Base-by-base conservation (phyloP, 1,284 basidiomycete species). In the Gomphus sp. region DNA sequence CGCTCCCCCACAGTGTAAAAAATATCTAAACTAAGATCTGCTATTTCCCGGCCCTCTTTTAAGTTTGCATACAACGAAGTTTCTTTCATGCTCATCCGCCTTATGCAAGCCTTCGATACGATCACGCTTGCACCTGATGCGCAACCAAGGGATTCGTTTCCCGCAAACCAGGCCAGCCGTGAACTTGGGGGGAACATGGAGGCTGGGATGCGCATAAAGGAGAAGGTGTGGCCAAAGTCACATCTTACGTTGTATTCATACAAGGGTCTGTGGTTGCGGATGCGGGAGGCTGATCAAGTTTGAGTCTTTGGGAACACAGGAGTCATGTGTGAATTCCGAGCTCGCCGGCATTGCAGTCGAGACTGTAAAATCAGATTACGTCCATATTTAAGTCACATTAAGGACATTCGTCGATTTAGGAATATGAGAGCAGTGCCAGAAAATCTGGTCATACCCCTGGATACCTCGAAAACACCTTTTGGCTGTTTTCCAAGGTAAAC, bases 51-150 rank as follows among this genome's bases (percentile, higher is more conserved):
- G 22, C 22, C 22, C 22, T 37, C 12, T 8, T 12, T 37, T 9
- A 58, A 85, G 78, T 85, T 84, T 66, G 85, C 85, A 3, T 85
- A 85, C 67, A 84, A 85, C 66, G 83, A 86, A 64, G 77, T 78
- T 64, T 85, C 84, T 1, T 85, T 83, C 70, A 78, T 85, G 73
- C 66, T 87, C 60, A 75, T 86, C 49, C 78, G 82, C 9, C 71
- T 88, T n/a, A 67, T 87, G 22, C 85, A 87, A 69, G 68, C 71
- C 39, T 82, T 87, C 68, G 73, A 75, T 0, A 68, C 69, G 0
- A 72, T 87, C 36, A 64, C 67, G 0, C 71, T 84, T 4, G 80
- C 75, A 18, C 68, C 67, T 1, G 73, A 75, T 22, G 72, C 77
- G 1, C 74, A 76, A 41, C 75, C 81, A 2, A 8, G 6, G 4